Evolutionary conservation across 768 basidiomycete species (phyloP).

Genomic region (Hysterangium stoloniferum): DNA sequence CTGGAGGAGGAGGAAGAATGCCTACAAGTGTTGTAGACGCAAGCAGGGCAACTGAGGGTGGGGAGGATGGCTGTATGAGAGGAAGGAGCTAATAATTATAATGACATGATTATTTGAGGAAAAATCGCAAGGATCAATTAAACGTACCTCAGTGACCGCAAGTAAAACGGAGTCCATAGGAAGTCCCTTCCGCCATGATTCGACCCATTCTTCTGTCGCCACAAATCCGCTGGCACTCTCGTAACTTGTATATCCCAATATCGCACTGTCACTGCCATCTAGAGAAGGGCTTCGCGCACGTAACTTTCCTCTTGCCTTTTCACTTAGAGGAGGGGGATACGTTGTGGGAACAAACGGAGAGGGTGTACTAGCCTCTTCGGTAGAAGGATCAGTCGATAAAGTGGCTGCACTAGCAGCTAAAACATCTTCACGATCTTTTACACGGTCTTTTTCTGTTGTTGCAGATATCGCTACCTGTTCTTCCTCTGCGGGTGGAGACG

Average conservation of each 20-base stretch:
- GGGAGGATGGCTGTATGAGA: conserved; percentile 50
- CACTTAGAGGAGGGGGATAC: conserved; percentile 23
- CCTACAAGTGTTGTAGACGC: conserved; percentile 59
- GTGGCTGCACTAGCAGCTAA: conserved; percentile 21
- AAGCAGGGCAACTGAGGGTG: conserved; percentile 32
- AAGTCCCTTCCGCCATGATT: conserved; percentile 5
- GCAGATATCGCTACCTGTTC: background rate
- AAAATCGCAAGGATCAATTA: background rate
- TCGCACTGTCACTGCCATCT: conserved; percentile 12
- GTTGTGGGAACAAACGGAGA: conserved; percentile 19
- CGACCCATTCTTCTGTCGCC: conserved; percentile 95
- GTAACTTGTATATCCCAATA: conserved; percentile 7
- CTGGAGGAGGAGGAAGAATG: conserved; percentile 64
- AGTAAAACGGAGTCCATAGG: background rate
- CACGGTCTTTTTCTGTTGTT: conserved; percentile 6
- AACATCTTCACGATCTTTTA: conserved; percentile 4
- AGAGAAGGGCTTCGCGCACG: conserved; percentile 41
- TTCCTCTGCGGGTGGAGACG: background rate
- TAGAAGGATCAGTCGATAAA: conserved; percentile 23
- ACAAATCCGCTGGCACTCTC: conserved; percentile 49
- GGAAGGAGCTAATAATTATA: conserved; percentile 72
- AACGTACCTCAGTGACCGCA: conserved; percentile 1
- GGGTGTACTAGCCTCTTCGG: conserved; percentile 22
- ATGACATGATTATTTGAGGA: background rate
- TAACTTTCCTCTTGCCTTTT: conserved; percentile 92